Evolutionary conservation across 2,329 filamentous ascomycete genomes (phyloP), one percentile per base, ranked within the genome.

Genomic region (Eurotiales sp.): DNA sequence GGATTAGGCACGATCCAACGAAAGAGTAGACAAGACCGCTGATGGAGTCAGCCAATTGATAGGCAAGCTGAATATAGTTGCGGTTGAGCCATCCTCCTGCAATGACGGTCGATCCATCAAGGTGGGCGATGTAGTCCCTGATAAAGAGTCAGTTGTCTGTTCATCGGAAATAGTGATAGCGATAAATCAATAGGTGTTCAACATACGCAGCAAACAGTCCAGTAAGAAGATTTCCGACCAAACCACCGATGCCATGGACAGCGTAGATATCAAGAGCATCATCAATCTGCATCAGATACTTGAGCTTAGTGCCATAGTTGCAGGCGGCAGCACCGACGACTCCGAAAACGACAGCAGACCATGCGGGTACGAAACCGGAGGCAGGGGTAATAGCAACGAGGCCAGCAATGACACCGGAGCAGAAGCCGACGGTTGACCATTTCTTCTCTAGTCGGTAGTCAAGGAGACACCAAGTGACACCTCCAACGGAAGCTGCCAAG

Each of bases 391-490:
- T 95, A 53, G 86, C 85, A 5, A 96, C 90, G 17, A 96, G 78
- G 17, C 90, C 90, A 29, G 90, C 87, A 61, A 96, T 86, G 21
- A 95, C 87, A 56, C 90, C 90, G 0, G 88, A 93, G 74, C 90
- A 96, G 78, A 95, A 95, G 2, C 90, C 90, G 22, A 96, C 90
- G 2, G 89, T 92, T 0, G 89, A 95, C 87, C 88, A 96, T 74
- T 95, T 95, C 63, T 83, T 81, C 73, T 95, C 90, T 44, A 96
- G 79, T 52, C 90, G 82, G 72, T 95, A 95, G 67, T 96, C 90
- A 52, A 96, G 78, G 19, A 95, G 74, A 67, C 88, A 93, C 90
- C 89, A 95, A 30, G 88, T 93, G 46, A 96, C 84, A 43, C 90
- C 90, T 51, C 89, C 90, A 8, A 90, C 82, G 54, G 86, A 89